A percentile compares a stretch with the other conserved stretches of the same genome.
Conservation (phyloP, 768 basidiomycete species). For the Mycena crocata region DNA sequence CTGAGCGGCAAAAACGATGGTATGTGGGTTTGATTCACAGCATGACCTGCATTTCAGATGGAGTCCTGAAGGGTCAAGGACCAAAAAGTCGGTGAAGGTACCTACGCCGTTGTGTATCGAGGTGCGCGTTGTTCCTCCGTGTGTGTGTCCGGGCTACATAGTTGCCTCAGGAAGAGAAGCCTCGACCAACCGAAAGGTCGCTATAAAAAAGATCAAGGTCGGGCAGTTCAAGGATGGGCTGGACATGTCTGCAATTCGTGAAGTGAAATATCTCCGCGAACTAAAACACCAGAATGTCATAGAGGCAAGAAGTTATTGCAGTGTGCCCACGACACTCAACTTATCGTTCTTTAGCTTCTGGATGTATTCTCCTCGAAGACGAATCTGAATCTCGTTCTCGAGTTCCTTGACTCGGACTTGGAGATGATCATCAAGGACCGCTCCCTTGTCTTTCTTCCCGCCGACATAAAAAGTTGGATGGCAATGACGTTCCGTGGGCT, state of each 20-base stretch:
- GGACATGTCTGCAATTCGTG: conserved; percentile 98
- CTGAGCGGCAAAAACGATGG: conserved; percentile 79
- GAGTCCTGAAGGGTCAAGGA: conserved; percentile 73
- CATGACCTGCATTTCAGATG: conserved; percentile 19
- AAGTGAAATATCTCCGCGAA: conserved; percentile 97
- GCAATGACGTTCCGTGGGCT: conserved; percentile 97
- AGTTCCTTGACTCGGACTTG: conserved; percentile 95
- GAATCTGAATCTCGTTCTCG: conserved; percentile 96
- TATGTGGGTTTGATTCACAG: conserved; percentile 37
- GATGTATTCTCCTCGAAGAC: conserved; percentile 98
- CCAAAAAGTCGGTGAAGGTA: conserved; percentile 89
- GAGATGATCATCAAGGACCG: conserved; percentile 98
- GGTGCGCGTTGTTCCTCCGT: conserved; percentile 56
- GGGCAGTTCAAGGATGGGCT: conserved; percentile 98
- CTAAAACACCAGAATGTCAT: conserved; percentile 95
- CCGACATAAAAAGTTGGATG: conserved; percentile 99
- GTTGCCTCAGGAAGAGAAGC: conserved; percentile 71
- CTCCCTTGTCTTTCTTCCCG: conserved; percentile 89
- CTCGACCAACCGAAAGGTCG: conserved; percentile 84
- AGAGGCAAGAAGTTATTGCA: conserved; percentile 65
- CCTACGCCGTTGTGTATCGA: conserved; percentile 96
- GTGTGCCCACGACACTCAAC: neutral
- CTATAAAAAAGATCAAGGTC: conserved; percentile 98
- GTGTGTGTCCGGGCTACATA: conserved; percentile 9
- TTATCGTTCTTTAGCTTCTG: conserved; percentile 69